Evolutionary conservation across 148 eudicot genomes (phyloP), one percentile per base, ranked within the genome.

Genomic region (Persicaria maculosa): DNA sequence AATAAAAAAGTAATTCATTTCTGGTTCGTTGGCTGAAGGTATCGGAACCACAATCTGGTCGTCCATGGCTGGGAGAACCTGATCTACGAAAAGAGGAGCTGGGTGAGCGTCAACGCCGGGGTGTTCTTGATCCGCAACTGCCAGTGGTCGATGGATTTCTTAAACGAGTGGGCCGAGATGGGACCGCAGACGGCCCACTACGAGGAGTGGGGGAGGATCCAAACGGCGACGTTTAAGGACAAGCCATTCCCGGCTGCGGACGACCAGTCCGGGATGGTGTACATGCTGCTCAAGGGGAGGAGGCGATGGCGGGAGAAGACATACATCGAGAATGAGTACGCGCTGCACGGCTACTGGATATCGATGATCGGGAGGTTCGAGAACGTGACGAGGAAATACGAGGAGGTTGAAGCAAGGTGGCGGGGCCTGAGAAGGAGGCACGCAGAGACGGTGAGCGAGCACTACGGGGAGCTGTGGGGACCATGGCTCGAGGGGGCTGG

Each of bases 201-300:
- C 44, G 87, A 90, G 9, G 90, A 88, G 65, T 88, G 89, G 1
- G 97, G 97, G 45, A 87, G 76, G 78, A 55, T 85, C 47, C 74
- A 88, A 50, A 87, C 90, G 1, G 83, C 85, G 7, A 74, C 80
- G 76, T 75, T 91, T 71, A 81, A 83, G 67, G 93, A 89, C 22
- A 80, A 90, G 75, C 88, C 88, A 1, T 89, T 83, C 5, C 84
- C 87, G 8, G 92, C 87, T 72, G 91, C 97, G 0, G 95, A 92
- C 67, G 97, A 92, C 75, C 97, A 92, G 72, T 88, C 97, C 1
- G 97, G 91, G 4, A 73, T 92, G 78, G 87, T 93, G 14, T 90
- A 93, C 79, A 71, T 92, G 78, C 31, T 92, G 71, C 50, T 85
- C 6, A 74, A 86, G 11, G 81, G 84, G 64, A 80, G 81, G 68